Base-by-base conservation (phyloP, 2,329 filamentous ascomycete genomes). In the Drechslerella stenobrocha region DNA sequence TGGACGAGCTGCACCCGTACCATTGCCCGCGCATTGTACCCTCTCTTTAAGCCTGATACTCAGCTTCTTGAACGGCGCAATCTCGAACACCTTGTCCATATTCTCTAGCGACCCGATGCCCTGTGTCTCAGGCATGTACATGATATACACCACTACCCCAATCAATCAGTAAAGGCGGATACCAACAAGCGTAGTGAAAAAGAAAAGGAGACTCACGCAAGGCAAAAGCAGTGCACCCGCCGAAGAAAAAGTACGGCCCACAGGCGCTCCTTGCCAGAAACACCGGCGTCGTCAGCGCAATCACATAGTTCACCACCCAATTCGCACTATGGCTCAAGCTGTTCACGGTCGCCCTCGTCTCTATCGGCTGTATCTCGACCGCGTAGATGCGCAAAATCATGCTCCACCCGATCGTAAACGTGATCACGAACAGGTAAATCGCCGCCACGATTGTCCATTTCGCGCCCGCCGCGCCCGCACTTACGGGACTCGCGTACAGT, bases 381-480 rank as follows among this genome's bases (percentile, higher is more conserved):
- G 80, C 79, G 60, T 84, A 85, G 4, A 85, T 80, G 66, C 81
- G 82, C 47, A 81, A 76, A 0, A 79, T 78, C 11, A 86, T 80
- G 0, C 77, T 82, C 81, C 83, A 85, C 0, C 81, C 79, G 0
- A 74, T 75, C 15, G 75, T 76, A 69, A 79, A 83, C 0, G 76
- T 75, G 6, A 81, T 73, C 0, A 79, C 77, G 59, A 81, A 83
- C 0, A 80, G 69, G 71, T 79, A 83, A 15, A 83, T 79, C 3
- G 75, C 74, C 1, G 80, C 76, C 13, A 83, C 77, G 8, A 83
- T 80, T 7, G 81, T 74, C 80, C 81, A 83, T 32, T 79, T 73
- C 0, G 75, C 80, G 2, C 74, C 72, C 0, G 78, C 13, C 9
- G 55, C 78, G 8, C 75, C 71, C 0, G 76, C 81, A 0, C 71